Conservation (phyloP, 2,329 filamentous ascomycete genomes). For the Moelleriella libera region DNA sequence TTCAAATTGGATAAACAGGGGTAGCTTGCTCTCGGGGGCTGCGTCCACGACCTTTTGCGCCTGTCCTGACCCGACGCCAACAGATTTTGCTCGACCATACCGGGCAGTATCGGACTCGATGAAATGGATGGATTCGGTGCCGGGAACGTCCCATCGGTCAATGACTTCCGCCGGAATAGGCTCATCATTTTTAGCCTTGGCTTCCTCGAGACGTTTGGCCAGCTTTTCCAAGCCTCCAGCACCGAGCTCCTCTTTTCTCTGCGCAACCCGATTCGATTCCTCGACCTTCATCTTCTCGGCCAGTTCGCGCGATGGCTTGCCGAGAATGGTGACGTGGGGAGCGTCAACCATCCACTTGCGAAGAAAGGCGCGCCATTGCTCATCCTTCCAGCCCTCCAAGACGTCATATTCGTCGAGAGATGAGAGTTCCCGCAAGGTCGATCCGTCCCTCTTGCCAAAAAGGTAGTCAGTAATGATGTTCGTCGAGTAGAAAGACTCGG, state of each 20-base stretch:
- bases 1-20: constrained; percentile 93
- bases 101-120: constrained; percentile 77
- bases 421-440: constrained; percentile 49
- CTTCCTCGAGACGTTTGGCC: constrained; percentile 61
- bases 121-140: constrained; percentile 86
- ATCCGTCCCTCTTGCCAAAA: constrained; percentile 76
- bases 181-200: constrained; percentile 78
- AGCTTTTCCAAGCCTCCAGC: constrained; percentile 67
- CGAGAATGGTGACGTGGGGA: constrained; percentile 75
- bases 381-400: constrained; percentile 67
- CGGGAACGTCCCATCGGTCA: constrained; percentile 67
- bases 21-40: constrained; percentile 43
- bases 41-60: constrained; percentile 66
- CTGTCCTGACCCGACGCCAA: constrained; percentile 52
- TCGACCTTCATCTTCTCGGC: constrained; percentile 70
- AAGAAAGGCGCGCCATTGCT: constrained; percentile 71
- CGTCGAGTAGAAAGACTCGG: constrained; percentile 66
- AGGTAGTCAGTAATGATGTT: constrained; percentile 87
- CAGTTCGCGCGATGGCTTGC: constrained; percentile 68
- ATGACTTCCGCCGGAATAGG: constrained; percentile 75
- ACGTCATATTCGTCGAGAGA: constrained; percentile 47
- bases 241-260: constrained; percentile 67
- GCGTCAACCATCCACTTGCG: constrained; percentile 76
- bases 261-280: constrained; percentile 65
- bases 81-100: constrained; percentile 59